phyloP scores from a whole-genome alignment of 1,284 basidiomycete species.

The Meripilus lineatus region DNA sequence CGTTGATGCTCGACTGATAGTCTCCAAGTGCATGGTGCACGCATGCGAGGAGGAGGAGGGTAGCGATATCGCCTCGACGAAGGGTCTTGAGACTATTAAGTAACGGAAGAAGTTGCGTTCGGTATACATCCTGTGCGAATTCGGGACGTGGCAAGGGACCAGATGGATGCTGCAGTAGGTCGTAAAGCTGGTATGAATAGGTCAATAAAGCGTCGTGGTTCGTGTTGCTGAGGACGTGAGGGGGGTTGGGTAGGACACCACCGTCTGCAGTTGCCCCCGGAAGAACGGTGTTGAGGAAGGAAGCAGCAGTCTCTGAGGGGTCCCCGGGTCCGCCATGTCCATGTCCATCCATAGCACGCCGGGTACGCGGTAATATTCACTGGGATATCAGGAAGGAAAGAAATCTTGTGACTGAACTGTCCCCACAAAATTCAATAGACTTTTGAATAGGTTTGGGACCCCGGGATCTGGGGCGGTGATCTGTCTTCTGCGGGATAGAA shows the following conservation, averaged over 20 bases:
- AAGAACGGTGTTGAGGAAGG: too few relatives aligned
- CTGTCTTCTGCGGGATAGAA: too few relatives aligned
- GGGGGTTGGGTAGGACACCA: too few relatives aligned
- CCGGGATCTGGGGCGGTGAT: not conserved
- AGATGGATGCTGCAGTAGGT: conserved; percentile 17
- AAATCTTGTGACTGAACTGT: too few relatives aligned
- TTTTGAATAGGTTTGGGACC: not conserved
- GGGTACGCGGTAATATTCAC: too few relatives aligned
- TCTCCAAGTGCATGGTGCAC: conserved; percentile 22
- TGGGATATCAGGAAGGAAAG: too few relatives aligned
- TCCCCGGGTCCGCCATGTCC: too few relatives aligned
- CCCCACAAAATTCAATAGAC: too few relatives aligned
- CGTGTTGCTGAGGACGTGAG: conserved; percentile 14
- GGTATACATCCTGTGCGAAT: conserved; percentile 16
- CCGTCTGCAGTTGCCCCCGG: too few relatives aligned
- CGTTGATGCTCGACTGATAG: conserved; percentile 16
- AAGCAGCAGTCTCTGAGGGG: too few relatives aligned
- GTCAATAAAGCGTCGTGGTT: conserved; percentile 23
- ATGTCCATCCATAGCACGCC: too few relatives aligned
- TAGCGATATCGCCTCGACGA: conserved; percentile 19
- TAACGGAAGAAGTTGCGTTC: conserved; percentile 20
- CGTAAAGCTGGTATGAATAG: conserved; percentile 24
- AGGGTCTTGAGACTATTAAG: conserved; percentile 17
- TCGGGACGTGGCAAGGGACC: conserved; percentile 3
- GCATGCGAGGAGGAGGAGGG: conserved; percentile 25